A percentile compares a stretch with the other conserved stretches of the same genome.
Evolutionary conservation across 768 basidiomycete genomes (phyloP).

Genomic region (Suillus tomentosus): DNA sequence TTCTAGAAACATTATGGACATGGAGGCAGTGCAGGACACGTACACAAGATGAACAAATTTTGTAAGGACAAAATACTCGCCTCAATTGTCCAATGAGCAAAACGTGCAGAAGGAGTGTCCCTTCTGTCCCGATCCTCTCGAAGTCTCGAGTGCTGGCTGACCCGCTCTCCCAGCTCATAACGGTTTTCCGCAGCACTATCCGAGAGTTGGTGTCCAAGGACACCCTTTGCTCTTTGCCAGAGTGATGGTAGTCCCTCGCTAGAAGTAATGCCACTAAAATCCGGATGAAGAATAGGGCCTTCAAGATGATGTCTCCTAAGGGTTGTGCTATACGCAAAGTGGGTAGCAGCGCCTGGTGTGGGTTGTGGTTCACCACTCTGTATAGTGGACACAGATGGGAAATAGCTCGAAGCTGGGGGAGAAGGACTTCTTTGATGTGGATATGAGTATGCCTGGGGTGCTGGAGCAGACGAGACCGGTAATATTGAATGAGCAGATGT

Average conservation of each 20-base stretch:
- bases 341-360: conserved; percentile 62
- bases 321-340: conserved; percentile 85
- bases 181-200: conserved; percentile 40
- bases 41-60: background rate
- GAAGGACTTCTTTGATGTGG: conserved; percentile 44
- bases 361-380: conserved; percentile 53
- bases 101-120: conserved; percentile 66
- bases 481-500: conserved; percentile 25
- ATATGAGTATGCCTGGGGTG: conserved; percentile 11
- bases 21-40: conserved; percentile 3
- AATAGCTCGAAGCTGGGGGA: conserved; percentile 83
- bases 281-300: conserved; percentile 47
- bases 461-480: conserved; percentile 18
- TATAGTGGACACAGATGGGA: conserved; percentile 57
- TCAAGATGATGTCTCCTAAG: conserved; percentile 68
- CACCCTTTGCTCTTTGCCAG: conserved; percentile 46
- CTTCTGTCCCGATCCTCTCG: conserved; percentile 30
- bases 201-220: conserved; percentile 26
- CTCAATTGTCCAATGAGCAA: conserved; percentile 66
- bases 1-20: conserved; percentile 9
- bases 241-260: conserved; percentile 43
- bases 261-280: conserved; percentile 29
- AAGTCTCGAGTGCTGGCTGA: conserved; percentile 17
- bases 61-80: conserved; percentile 38
- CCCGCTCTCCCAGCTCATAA: conserved; percentile 32